Evolutionary conservation across 805 yeast genomes (phyloP).

Genomic region (Candida montana): DNA sequence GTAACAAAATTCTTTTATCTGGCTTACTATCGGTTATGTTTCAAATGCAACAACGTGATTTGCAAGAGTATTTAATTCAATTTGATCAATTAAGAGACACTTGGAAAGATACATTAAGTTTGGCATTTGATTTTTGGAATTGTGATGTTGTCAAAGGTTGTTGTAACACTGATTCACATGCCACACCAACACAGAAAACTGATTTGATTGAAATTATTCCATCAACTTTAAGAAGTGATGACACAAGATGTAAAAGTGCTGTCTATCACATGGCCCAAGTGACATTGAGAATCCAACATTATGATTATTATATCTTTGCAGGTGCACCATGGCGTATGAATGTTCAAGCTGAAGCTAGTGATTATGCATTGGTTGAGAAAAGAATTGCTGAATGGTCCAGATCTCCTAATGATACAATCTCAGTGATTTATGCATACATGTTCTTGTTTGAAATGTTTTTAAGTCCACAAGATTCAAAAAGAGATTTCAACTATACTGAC

Average conservation of each 20-base stretch:
- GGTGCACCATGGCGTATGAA: conserved; percentile 83
- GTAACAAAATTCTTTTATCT: conserved; percentile 59
- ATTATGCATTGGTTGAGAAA: conserved; percentile 42
- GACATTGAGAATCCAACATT: conserved; percentile 64
- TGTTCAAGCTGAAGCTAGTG: conserved; percentile 49
- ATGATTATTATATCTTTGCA: conserved; percentile 72
- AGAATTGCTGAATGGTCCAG: conserved; percentile 50
- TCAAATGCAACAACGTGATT: conserved; percentile 68
- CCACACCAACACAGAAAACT: conserved; percentile 19
- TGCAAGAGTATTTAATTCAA: conserved; percentile 49
- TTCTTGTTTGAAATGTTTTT: conserved; percentile 58
- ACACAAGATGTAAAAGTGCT: conserved; percentile 55
- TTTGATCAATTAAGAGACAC: conserved; percentile 36
- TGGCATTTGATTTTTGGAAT: conserved; percentile 69
- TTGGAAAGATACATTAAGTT: conserved; percentile 69
- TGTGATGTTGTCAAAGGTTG: conserved; percentile 37
- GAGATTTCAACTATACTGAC: conserved; percentile 34
- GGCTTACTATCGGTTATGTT: conserved; percentile 63
- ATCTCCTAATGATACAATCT: conserved; percentile 42
- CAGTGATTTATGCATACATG: conserved; percentile 57
- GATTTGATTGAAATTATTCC: conserved; percentile 16
- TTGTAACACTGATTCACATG: conserved; percentile 20
- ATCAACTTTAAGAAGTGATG: conserved; percentile 24
- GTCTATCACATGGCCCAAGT: conserved; percentile 72
- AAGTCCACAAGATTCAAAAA: conserved; percentile 41